phyloP scores from a whole-genome alignment of 352 stramenopile genomes.

The Phytophthora niederhauseri region DNA sequence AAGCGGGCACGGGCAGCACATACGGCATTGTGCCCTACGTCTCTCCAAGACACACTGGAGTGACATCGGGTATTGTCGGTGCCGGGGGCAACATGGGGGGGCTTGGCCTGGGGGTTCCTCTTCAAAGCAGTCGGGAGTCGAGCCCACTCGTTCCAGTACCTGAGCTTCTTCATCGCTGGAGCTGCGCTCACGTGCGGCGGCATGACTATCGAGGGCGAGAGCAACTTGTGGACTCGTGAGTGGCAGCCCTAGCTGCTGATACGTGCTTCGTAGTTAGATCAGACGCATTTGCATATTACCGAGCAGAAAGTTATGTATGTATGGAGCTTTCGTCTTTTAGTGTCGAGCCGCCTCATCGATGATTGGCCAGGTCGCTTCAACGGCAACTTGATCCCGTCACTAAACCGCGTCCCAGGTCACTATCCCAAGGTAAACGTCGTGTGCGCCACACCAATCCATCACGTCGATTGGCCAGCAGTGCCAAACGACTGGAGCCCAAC shows the following conservation, averaged over 20 bases:
- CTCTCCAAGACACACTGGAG: conserved; percentile 41
- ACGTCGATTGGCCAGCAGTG: background rate
- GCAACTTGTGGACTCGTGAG: background rate
- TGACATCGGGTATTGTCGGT: conserved; percentile 56
- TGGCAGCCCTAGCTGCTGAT: background rate
- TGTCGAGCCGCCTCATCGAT: background rate
- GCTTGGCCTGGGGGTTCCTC: conserved; percentile 50
- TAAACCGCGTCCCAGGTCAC: background rate
- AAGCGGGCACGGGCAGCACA: conserved; percentile 43
- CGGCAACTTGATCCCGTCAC: background rate
- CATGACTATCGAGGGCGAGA: conserved; percentile 6
- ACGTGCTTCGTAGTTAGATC: no score
- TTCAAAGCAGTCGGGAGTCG: conserved; percentile 48
- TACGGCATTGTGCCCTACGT: conserved; percentile 71
- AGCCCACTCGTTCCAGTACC: conserved; percentile 43
- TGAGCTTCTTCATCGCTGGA: conserved; percentile 43
- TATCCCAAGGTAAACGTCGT: background rate
- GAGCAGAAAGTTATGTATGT: no score
- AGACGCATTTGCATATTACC: no score
- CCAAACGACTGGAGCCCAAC: conserved; percentile 22
- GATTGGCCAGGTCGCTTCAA: conserved; percentile 1
- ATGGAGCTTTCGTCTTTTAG: no score
- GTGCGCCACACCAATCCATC: background rate
- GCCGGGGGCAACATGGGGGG: conserved; percentile 59
- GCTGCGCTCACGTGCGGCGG: conserved; percentile 9